Evolutionary conservation across 495 filamentous ascomycete genomes (phyloP).

Genomic region (Talaromyces trachyspermus): DNA sequence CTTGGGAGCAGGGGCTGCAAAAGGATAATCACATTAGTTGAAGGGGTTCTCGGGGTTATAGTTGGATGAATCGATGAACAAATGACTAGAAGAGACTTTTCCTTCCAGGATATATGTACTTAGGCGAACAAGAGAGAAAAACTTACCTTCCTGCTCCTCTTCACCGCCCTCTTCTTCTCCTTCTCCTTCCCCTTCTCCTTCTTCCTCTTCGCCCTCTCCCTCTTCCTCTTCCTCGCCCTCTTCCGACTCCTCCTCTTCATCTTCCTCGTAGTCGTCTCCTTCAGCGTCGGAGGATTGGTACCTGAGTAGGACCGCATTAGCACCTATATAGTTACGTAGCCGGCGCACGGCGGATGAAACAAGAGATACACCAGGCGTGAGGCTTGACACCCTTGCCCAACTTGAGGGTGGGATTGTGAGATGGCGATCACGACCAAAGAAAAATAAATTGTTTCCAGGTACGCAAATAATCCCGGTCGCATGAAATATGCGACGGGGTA

Average conservation of each 20-base stretch:
- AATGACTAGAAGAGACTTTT: no score
- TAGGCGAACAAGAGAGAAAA: background rate
- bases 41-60: no score
- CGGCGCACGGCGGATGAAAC: no score
- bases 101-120: no score
- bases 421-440: background rate
- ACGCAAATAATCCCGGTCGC: constrained; percentile 1
- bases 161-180: background rate
- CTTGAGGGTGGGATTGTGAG: no score
- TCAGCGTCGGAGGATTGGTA: constrained; percentile 49
- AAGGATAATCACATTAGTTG: background rate
- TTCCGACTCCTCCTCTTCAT: constrained; percentile 17
- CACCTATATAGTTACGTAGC: no score
- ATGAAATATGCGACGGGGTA: background rate
- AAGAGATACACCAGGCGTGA: no score
- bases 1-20: constrained; percentile 4
- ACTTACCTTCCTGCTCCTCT: constrained; percentile 2
- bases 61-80: no score
- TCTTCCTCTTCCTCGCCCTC: constrained; percentile 8
- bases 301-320: constrained; percentile 22
- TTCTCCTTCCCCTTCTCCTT: constrained; percentile 4
- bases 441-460: background rate
- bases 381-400: no score
- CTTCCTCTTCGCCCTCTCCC: constrained; percentile 1
- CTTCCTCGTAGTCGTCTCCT: constrained; percentile 35